These are phyloP conservation scores for Pyrus pyrifolia DNA, from an alignment of 306 rosid species.

Conservation along the genomic window DNA sequence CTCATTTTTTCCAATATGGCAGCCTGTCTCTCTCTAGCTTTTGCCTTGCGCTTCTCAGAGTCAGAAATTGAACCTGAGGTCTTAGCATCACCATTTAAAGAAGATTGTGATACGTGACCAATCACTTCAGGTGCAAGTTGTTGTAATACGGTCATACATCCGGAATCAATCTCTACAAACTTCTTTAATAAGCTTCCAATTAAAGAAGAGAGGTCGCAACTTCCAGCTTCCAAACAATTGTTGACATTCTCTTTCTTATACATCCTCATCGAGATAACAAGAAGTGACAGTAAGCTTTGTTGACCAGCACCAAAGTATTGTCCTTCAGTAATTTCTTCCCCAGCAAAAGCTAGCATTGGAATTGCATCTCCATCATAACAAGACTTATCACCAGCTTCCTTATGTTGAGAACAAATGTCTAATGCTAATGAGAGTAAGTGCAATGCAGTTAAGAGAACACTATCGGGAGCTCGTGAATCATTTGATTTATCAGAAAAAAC, in stretches of 20 bases:
- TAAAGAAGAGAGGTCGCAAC: slow-evolving; percentile 58
- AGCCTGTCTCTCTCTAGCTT: slow-evolving; percentile 96
- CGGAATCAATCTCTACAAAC: slow-evolving; percentile 66
- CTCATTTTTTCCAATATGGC: slow-evolving; percentile 91
- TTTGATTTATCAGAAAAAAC: slow-evolving; percentile 48
- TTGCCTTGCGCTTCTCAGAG: slow-evolving; percentile 84
- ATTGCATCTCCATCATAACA: slow-evolving; percentile 33
- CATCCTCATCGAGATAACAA: slow-evolving; percentile 70
- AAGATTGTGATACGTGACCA: slow-evolving; percentile 35
- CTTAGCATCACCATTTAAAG: slow-evolving; percentile 35
- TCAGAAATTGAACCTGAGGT: slow-evolving; percentile 47
- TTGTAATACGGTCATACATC: slow-evolving; percentile 62
- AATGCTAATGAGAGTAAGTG: slow-evolving; percentile 79
- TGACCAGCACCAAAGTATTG: slow-evolving; percentile 46
- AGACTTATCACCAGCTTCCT: slow-evolving; percentile 35
- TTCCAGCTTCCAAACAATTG: slow-evolving; percentile 51
- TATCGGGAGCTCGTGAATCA: slow-evolving; percentile 88
- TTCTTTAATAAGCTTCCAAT: slow-evolving; percentile 72
- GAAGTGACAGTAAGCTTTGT: slow-evolving; percentile 85
- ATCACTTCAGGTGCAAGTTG: slow-evolving; percentile 74
- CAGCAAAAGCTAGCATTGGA: slow-evolving; percentile 63
- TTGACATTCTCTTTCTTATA: slow-evolving; percentile 44
- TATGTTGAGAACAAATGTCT: slow-evolving; percentile 66
- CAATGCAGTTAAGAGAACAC: slow-evolving; percentile 71
- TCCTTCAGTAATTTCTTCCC: slow-evolving; percentile 46